Evolutionary conservation across 2,329 filamentous ascomycete genomes (phyloP), one percentile per base, ranked within the genome.

Genomic region (Xylariomycetidae sp.): DNA sequence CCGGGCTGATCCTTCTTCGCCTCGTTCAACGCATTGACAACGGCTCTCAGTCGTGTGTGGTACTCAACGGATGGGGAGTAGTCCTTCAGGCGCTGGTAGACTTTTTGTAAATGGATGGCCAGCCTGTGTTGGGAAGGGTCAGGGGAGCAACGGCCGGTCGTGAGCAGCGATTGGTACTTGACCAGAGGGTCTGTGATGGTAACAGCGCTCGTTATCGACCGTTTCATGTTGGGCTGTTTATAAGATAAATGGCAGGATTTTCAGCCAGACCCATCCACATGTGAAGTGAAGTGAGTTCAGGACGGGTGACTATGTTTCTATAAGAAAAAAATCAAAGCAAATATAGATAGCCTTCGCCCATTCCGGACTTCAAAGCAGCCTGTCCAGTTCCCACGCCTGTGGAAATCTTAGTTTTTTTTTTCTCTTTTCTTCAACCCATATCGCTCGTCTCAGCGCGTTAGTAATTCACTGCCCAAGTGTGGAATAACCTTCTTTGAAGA

Each of bases 11-110:
- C 46, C 4, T 43, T 41, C 25, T 46, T 56, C 11, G 51, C 33
- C 22, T 61, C 47, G n/a, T 64, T 61, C 28, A 74, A 52, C n/a
- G 59, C 55, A 22, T 59, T 61, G 5, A 71, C 71, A 17, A 87
- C 67, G 43, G 78, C 76, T 27, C 72, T 70, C 2, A 92, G 66
- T 17, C 77, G 73, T 41, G 77, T 66, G 18, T 71, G 72, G 53
- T 89, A 89, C 51, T 88, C 82, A 10, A 73, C 48, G 29, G 79
- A 73, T 0, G 85, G 86, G 22, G 82, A 75, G 59, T 92, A 90
- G 56, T 90, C 85, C 53, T 86, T 88, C 25, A 90, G 65, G 3
- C 80, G 72, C 23, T 77, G 65, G 48, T 92, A 90, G 9, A 90
- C 69, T 53, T 86, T 85, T 46, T 86, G 83, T 2, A 90, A 68